These are phyloP conservation scores for Coemansia sp. DNA, from an alignment of 192 early-diverging fungal species.

Conservation along the genomic window DNA sequence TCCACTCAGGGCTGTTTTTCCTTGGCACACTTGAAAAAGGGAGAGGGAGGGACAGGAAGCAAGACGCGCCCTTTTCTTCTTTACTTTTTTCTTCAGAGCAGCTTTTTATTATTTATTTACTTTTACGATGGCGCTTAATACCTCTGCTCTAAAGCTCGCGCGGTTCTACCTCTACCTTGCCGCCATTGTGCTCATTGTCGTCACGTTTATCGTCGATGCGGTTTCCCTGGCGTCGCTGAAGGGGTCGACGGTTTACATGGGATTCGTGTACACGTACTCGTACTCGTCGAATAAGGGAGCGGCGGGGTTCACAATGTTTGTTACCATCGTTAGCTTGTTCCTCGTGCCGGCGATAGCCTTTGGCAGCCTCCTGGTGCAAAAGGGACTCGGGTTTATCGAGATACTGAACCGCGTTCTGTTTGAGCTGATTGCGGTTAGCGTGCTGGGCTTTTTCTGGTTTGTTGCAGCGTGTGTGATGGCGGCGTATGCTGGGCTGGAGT, in stretches of 20 bases:
- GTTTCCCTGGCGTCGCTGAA: slow-evolving; percentile 31
- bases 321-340: slow-evolving; percentile 29
- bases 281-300: slow-evolving; percentile 18
- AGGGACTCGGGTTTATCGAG: slow-evolving; percentile 12
- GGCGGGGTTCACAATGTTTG: slow-evolving; percentile 50
- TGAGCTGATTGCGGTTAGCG: slow-evolving; percentile 13
- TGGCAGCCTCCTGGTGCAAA: slow-evolving; percentile 15
- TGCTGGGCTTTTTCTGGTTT: slow-evolving; percentile 30
- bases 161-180: slow-evolving; percentile 38
- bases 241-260: background rate
- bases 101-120: background rate
- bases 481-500: slow-evolving; percentile 18
- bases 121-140: slow-evolving; percentile 3
- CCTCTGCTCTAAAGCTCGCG: slow-evolving; percentile 15
- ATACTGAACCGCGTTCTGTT: slow-evolving; percentile 21
- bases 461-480: slow-evolving; percentile 44
- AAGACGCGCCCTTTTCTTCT: background rate
- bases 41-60: background rate
- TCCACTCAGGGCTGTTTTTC: background rate
- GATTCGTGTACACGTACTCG: background rate
- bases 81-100: background rate
- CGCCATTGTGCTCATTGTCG: slow-evolving; percentile 22
- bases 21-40: background rate
- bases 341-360: slow-evolving; percentile 24
- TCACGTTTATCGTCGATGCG: slow-evolving; percentile 45